These are phyloP conservation scores for Leccinum subrobustum DNA, from an alignment of 1,284 basidiomycete species.

Conservation along the genomic window DNA sequence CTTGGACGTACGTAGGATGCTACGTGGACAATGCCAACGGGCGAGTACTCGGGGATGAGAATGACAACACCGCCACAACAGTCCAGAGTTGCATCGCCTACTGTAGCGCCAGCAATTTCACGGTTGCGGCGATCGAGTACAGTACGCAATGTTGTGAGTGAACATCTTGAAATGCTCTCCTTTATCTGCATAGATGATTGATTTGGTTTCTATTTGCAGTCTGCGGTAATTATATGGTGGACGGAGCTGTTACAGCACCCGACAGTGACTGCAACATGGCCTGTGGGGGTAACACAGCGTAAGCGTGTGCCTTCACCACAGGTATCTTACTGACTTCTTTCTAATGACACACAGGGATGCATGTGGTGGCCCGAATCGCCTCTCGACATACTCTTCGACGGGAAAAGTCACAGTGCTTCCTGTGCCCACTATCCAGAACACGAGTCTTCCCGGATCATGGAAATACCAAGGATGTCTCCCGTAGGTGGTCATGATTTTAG, in stretches of 20 bases:
- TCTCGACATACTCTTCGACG: slow-evolving; percentile 64
- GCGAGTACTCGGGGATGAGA: slow-evolving; percentile 42
- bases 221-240: slow-evolving; percentile 60
- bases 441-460: slow-evolving; percentile 60
- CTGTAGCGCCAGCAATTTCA: slow-evolving; percentile 44
- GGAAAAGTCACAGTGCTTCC: slow-evolving; percentile 53
- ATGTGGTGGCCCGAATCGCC: slow-evolving; percentile 67
- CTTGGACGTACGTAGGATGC: slow-evolving; percentile 45
- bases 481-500: slow-evolving; percentile 38
- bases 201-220: slow-evolving; percentile 37
- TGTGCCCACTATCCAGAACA: slow-evolving; percentile 55
- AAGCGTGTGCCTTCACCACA: slow-evolving; percentile 24
- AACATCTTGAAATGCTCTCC: background rate
- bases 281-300: slow-evolving; percentile 66
- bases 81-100: slow-evolving; percentile 46
- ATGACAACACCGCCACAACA: slow-evolving; percentile 36
- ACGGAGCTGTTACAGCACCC: slow-evolving; percentile 51
- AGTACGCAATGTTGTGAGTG: slow-evolving; percentile 58
- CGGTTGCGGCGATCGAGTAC: slow-evolving; percentile 47
- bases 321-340: background rate
- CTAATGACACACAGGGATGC: slow-evolving; percentile 44
- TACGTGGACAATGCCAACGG: slow-evolving; percentile 51
- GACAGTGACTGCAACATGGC: slow-evolving; percentile 62
- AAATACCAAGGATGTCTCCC: slow-evolving; percentile 63
- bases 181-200: slow-evolving; percentile 4